Evolutionary conservation across 2,329 filamentous ascomycete species (phyloP).

Genomic region (Pseudogymnoascus sp.): DNA sequence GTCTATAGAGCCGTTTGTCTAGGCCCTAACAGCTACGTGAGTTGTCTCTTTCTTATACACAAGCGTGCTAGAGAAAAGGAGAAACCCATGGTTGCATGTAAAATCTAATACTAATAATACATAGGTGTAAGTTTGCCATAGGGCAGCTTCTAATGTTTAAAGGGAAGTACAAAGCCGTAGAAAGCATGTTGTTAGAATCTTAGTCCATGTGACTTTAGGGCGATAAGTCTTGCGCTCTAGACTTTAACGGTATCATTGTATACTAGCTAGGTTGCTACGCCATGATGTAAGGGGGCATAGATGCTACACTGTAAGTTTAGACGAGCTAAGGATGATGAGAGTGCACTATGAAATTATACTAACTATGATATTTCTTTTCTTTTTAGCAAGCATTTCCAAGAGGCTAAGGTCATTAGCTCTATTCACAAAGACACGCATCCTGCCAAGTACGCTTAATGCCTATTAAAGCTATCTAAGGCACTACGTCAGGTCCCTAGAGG

Average conservation of each 20-base stretch:
- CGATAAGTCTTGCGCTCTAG: background rate
- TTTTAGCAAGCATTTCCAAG: background rate
- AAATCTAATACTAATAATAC: background rate
- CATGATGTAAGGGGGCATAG: background rate
- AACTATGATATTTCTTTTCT: no score
- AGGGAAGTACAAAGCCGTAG: background rate
- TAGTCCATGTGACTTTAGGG: background rate
- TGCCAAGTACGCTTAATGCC: background rate
- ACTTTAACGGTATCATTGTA: background rate
- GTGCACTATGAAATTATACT: background rate
- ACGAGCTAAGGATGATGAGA: background rate
- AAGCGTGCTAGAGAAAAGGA: background rate
- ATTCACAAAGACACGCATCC: background rate
- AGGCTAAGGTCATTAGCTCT: background rate
- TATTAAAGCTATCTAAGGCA: background rate
- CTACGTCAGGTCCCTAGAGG: background rate
- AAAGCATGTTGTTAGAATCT: background rate
- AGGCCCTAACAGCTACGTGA: background rate
- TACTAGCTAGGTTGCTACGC: background rate
- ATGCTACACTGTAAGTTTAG: background rate
- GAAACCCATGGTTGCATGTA: background rate
- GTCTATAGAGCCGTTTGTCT: background rate
- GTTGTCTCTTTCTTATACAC: background rate
- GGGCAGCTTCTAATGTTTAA: background rate
- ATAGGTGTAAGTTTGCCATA: background rate